A percentile compares a stretch with the other conserved stretches of the same genome.
phyloP scores from a whole-genome alignment of 257 asterid species.

The Solanum bukasovii region DNA sequence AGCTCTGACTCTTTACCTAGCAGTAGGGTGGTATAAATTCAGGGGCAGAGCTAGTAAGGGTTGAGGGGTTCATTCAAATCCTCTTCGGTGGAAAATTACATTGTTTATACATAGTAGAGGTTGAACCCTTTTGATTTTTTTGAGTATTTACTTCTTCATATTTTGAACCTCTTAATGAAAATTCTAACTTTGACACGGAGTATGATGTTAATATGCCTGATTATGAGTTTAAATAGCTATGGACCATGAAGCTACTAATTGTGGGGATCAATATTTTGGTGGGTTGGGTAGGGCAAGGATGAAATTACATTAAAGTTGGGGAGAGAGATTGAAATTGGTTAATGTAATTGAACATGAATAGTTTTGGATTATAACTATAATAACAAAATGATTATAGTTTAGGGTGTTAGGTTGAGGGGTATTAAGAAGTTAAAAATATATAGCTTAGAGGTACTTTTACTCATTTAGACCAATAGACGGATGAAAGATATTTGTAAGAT shows the following conservation, averaged over 20 bases:
- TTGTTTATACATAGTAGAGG: no score
- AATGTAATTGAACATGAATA: not conserved
- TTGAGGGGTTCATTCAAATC: not conserved
- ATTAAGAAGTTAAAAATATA: not conserved
- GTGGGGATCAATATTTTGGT: not conserved
- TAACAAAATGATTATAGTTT: not conserved
- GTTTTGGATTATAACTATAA: not conserved
- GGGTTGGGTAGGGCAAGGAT: not conserved
- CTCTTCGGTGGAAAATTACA: accelerated
- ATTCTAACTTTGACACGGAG: no score
- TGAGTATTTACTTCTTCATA: no score
- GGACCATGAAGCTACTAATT: not conserved
- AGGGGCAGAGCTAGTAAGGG: not conserved
- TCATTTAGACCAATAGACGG: not conserved
- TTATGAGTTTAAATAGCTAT: not conserved
- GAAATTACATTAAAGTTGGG: not conserved
- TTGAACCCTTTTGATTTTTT: no score
- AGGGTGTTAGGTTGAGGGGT: not conserved
- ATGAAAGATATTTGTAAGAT: no score
- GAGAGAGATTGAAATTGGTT: not conserved
- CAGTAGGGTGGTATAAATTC: not conserved
- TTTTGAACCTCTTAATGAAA: no score
- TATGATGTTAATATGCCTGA: not conserved
- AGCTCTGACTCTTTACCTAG: not conserved
- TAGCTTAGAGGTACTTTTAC: not conserved